Base-by-base conservation (phyloP, 805 yeast genomes). In the Saturnispora ahearnii region DNA sequence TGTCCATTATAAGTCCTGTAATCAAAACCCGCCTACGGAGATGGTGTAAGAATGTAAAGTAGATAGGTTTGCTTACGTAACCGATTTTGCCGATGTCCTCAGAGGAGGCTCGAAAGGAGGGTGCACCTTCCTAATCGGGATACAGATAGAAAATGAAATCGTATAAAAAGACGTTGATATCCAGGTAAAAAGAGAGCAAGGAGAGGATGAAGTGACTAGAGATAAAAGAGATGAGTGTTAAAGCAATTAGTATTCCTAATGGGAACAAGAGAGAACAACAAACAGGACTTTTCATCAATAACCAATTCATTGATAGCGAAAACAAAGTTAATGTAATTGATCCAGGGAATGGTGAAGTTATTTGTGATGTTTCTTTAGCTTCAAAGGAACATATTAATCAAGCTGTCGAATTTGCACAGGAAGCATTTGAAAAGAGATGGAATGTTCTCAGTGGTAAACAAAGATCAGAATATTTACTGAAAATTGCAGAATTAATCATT, bases 231-330 rank as follows among this genome's bases (percentile, higher is more conserved):
- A 47, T 41, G 49, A 26, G 37, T 28, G 32, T 33, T 15, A 13
- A 30, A 33, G 57, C 58, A 31, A 57, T 65, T 50, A 48, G 41
- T 4, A 53, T 65, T 52, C 84, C 84, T 51, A 80, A 77, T 59
- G 84, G 84, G 44, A 68, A 69, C 51, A 63, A 69, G 31, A 78
- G 78, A 58, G 71, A 70, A 47, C 85, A 64, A 71, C 96, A 96
- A 59, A 82, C 85, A 10, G 96, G 96, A 55, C 71, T 90, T 59
- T 90, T 87, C 74, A 87, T 90, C 66, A 84, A 87, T 73, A 87
- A 87, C 68, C 87, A 87, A 66, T 87, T 84, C 61, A 82, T 83
- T 50, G 53, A 58, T 30, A 60, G 67, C 2, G 66, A 69, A 32
- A 76, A 77, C 49, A 77, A 76, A 49, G 71, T 77, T 60, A 74